Percentiles rank a stretch among this genome's conserved stretches.
Conservation (phyloP, 352 stramenopile species). For the Pythium sukuiense region DNA sequence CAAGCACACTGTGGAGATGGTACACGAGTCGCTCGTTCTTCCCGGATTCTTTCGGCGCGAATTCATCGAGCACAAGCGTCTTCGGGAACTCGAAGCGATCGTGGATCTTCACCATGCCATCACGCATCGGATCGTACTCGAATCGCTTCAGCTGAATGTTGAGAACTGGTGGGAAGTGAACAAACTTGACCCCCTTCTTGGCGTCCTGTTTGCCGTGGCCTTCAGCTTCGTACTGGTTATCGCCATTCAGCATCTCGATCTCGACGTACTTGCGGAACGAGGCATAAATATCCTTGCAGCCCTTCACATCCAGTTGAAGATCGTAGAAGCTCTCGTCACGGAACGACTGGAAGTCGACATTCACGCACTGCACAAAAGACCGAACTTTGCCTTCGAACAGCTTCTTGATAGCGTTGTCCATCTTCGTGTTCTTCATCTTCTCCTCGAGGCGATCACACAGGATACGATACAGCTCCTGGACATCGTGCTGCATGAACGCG, state of each 20-base stretch:
- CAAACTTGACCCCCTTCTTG: constrained; percentile 86
- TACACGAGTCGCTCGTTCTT: constrained; percentile 44
- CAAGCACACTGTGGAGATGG: constrained; percentile 83
- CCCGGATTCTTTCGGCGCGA: constrained; percentile 34
- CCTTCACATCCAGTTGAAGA: constrained; percentile 92
- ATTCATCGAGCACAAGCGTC: constrained; percentile 71
- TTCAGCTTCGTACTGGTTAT: constrained; percentile 94
- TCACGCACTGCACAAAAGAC: constrained; percentile 90
- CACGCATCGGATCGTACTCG: constrained; percentile 84
- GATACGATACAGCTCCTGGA: constrained; percentile 91
- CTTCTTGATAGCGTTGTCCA: constrained; percentile 77
- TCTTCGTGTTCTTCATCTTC: constrained; percentile 90
- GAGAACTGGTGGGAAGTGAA: constrained; percentile 85
- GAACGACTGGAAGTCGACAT: constrained; percentile 88
- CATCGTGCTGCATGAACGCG: constrained; percentile 93
- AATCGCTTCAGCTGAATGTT: constrained; percentile 93
- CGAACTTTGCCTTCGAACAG: constrained; percentile 91
- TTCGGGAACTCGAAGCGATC: constrained; percentile 88
- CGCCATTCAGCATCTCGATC: constrained; percentile 90
- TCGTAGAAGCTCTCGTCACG: constrained; percentile 93
- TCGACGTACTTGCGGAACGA: constrained; percentile 92
- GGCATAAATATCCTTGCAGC: constrained; percentile 85
- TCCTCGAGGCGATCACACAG: constrained; percentile 92
- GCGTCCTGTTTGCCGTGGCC: constrained; percentile 90
- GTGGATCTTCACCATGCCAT: constrained; percentile 90